These are phyloP conservation scores for Aspergillus chevalieri DNA, from an alignment of 2,329 filamentous ascomycete genomes.

Conservation along the genomic window DNA sequence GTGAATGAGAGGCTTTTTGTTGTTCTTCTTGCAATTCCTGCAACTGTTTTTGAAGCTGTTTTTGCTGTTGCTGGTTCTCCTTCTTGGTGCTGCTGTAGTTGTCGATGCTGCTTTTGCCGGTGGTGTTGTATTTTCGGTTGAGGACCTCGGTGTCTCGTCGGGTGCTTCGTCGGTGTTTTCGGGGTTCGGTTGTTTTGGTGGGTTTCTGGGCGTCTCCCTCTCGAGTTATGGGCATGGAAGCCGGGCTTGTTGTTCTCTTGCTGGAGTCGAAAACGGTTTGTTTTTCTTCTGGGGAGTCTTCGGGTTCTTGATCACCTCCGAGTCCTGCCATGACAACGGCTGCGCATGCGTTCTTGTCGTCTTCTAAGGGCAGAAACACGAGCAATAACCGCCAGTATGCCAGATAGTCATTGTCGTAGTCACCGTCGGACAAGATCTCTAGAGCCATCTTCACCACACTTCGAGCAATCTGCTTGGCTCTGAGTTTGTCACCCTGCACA, in stretches of 20 bases:
- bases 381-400: slow-evolving; percentile 17
- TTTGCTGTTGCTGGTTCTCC: too few species aligned
- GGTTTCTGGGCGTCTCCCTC: too few species aligned
- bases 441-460: slow-evolving; percentile 19
- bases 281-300: not conserved
- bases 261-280: not conserved
- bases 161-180: not conserved
- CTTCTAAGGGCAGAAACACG: slow-evolving; percentile 16
- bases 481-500: slow-evolving; percentile 11
- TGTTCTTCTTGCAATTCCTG: not conserved
- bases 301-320: not conserved
- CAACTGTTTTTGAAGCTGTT: not conserved
- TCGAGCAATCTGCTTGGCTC: slow-evolving; percentile 15
- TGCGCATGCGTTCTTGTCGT: slow-evolving; percentile 11
- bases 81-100: not conserved
- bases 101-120: not conserved
- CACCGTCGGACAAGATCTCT: slow-evolving; percentile 23
- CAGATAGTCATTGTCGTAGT: slow-evolving; percentile 20
- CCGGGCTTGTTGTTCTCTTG: not conserved
- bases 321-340: slow-evolving; percentile 12
- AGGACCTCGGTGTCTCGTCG: not conserved
- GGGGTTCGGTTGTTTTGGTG: too few species aligned
- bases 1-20: not conserved
- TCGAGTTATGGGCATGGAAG: too few species aligned
- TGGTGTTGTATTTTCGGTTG: not conserved